Evolutionary conservation across 1,139 yeast genomes (phyloP).

Genomic region (Magnusiomyces starmeri): DNA sequence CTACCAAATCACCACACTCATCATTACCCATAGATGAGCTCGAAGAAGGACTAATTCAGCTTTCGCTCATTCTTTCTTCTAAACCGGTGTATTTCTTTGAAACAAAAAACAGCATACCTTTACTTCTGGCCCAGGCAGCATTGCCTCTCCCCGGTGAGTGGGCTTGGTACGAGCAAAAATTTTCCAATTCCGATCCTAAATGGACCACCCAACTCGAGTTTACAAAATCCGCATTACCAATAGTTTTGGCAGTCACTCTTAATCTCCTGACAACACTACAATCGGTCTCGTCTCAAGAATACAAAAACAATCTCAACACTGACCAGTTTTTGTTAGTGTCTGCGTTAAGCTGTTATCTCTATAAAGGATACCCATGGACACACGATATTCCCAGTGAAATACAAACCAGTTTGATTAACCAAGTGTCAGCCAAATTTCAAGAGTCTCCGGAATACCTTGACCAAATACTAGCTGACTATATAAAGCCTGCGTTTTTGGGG

Average conservation of each 20-base stretch:
- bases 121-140: slow-evolving; percentile 12
- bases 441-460: not conserved
- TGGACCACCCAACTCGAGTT: slow-evolving; percentile 9
- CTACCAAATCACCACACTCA: not conserved
- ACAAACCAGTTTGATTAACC: not conserved
- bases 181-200: slow-evolving; percentile 12
- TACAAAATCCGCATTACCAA: slow-evolving; percentile 7
- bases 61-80: not conserved
- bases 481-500: slow-evolving; percentile 17
- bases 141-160: slow-evolving; percentile 21
- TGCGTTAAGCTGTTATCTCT: slow-evolving; percentile 7
- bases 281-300: not conserved
- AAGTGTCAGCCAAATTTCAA: too few relatives aligned
- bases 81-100: not conserved
- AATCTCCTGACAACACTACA: slow-evolving; percentile 3
- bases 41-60: not conserved
- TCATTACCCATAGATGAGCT: not conserved
- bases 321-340: not conserved
- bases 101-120: not conserved
- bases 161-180: slow-evolving; percentile 21
- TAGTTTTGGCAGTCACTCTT: slow-evolving; percentile 10
- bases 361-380: slow-evolving; percentile 17
- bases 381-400: not conserved
- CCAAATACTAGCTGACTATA: not conserved
- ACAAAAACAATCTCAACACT: too few relatives aligned